phyloP scores from a whole-genome alignment of 192 early-diverging fungal genomes.

The Linnemannia exigua region DNA sequence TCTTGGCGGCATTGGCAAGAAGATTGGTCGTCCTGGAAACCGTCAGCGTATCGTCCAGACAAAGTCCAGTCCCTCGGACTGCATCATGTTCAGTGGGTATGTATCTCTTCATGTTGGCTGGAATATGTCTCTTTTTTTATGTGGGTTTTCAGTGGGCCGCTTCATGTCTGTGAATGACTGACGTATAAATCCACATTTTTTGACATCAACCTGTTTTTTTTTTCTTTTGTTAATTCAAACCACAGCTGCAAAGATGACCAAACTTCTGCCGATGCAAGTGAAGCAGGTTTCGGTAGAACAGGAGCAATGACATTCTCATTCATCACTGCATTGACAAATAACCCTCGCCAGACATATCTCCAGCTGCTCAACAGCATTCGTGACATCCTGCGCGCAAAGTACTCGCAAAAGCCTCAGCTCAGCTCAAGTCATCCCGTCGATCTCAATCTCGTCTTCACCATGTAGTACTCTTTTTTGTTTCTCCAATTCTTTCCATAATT shows the following conservation, averaged over 20 bases:
- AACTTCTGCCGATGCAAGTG: constrained; percentile 85
- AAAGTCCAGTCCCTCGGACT: constrained; percentile 74
- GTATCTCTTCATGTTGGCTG: constrained; percentile 2
- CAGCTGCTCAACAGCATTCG: constrained; percentile 79
- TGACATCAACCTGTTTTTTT: background rate
- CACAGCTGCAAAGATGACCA: constrained; percentile 82
- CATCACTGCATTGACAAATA: constrained; percentile 68
- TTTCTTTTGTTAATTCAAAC: background rate
- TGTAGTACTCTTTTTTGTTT: constrained; percentile 30
- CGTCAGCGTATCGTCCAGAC: constrained; percentile 30
- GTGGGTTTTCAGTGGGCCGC: too few relatives aligned
- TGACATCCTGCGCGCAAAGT: constrained; percentile 71
- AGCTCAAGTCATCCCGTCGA: constrained; percentile 59
- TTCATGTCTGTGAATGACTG: too few relatives aligned
- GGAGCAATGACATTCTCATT: constrained; percentile 87
- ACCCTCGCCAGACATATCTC: constrained; percentile 75
- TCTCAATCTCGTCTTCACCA: constrained; percentile 56
- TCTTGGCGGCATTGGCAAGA: constrained; percentile 64
- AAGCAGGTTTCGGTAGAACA: constrained; percentile 68
- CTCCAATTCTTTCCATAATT: background rate
- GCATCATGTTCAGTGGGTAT: constrained; percentile 85
- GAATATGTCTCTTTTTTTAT: background rate
- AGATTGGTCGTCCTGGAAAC: constrained; percentile 42
- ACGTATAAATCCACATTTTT: too few relatives aligned
- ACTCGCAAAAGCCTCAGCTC: constrained; percentile 87